These are phyloP conservation scores for Capsicum rhomboideum DNA, from an alignment of 257 asterid species.

Conservation along the genomic window DNA sequence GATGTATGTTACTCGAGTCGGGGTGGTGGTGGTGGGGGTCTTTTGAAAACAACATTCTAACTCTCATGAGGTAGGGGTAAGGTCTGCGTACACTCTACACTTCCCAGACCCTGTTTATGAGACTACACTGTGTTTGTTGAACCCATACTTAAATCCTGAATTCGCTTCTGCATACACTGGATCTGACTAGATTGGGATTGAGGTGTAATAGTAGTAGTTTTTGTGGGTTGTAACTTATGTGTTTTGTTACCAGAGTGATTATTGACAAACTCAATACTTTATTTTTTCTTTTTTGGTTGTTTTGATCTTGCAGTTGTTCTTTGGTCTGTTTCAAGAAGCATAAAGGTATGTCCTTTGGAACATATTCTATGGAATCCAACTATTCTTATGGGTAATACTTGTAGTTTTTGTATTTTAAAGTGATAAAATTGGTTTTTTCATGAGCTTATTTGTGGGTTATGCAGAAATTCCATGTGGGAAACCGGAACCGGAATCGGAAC, in stretches of 20 bases:
- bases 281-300: background rate
- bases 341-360: constrained; percentile 43
- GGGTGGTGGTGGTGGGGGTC: no score
- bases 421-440: background rate
- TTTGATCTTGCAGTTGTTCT: constrained; percentile 49
- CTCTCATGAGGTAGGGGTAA: no score
- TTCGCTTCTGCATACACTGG: no score
- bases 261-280: background rate
- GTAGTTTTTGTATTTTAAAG: background rate
- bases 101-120: no score
- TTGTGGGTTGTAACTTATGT: background rate
- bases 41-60: no score
- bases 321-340: constrained; percentile 74
- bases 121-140: no score
- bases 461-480: constrained; percentile 69
- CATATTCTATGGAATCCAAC: background rate
- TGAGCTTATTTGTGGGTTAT: constrained; percentile 6
- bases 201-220: background rate
- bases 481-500: constrained; percentile 35
- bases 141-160: background rate
- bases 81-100: no score
- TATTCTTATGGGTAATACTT: background rate
- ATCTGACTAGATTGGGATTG: no score
- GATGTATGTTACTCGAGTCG: no score
- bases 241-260: background rate